Base-by-base conservation (phyloP, 371 early-diverging fungal species). In the Mucor irregularis region DNA sequence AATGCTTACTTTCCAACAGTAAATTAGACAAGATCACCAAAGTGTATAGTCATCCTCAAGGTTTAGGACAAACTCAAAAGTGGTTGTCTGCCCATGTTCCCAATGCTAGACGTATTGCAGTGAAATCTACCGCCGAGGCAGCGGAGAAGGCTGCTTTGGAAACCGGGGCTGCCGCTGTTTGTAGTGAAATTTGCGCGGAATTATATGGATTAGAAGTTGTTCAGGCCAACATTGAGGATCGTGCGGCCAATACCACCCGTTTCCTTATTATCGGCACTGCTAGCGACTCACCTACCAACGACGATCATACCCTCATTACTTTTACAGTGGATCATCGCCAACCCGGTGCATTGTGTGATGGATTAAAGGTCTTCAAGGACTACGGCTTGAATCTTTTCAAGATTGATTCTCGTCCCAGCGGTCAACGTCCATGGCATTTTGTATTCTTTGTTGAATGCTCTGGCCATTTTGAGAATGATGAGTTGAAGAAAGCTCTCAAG, bases 1-100 rank as follows among this genome's bases (percentile, higher is more conserved):
- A 97, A 68, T 82, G 83, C 39, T 73, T 96, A 10, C 70, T 97
- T 30, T 90, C 90, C 28, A 87, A 85, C 37, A 75, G 80, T 16
- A 53, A 72, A 29, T 38, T 87, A 21, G 72, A 82, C 1, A 69
- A 80, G 5, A 84, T 97, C 52, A 85, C 81, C 53, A 88, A 86
- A 49, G 86, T 97, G 2, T 96, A 94, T 61, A 90, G 90, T 51
- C 97, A 97, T 68, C 89, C 90, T n/a, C 89, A 93, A 81, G 96
- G 93, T 0, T 68, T 97, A 33, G 94, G 92, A 4, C 98, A 97
- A 64, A 90, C 90, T 49, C 80, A 84, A 53, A 68, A 66, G 34
- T 97, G 90, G 87, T 69, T 94, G 38, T 80, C 85, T 22, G 61
- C 61, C 38, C 66, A 90, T 38, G 62, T 93, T 58, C 90, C 89